These are phyloP conservation scores for Phaeoacremonium minimum DNA, from an alignment of 2,329 filamentous ascomycete genomes.

Conservation along the genomic window DNA sequence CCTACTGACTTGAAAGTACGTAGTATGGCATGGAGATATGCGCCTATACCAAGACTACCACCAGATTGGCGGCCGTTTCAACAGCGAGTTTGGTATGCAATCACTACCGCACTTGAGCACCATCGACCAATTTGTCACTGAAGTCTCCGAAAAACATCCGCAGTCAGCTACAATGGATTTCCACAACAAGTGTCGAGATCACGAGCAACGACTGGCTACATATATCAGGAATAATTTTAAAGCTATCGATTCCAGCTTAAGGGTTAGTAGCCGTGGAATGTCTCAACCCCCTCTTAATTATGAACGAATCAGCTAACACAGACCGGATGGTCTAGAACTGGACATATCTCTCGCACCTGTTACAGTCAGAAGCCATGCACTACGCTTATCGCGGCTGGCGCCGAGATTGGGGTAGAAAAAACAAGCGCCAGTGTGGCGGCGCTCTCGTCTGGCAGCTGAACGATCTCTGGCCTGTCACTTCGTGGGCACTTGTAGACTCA, in stretches of 20 bases:
- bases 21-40: conserved; percentile 74
- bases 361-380: conserved; percentile 48
- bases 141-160: conserved; percentile 48
- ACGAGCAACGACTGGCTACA: conserved; percentile 65
- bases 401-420: conserved; percentile 61
- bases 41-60: conserved; percentile 72
- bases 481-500: conserved; percentile 53
- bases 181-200: conserved; percentile 75
- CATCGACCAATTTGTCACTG: conserved; percentile 59
- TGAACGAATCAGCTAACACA: too few species aligned
- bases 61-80: conserved; percentile 66
- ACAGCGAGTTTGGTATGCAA: conserved; percentile 79
- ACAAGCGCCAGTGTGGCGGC: conserved; percentile 41
- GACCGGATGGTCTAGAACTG: conserved; percentile 41
- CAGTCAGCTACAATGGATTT: conserved; percentile 73
- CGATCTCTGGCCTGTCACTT: conserved; percentile 57
- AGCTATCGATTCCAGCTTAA: too few species aligned
- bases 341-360: conserved; percentile 49
- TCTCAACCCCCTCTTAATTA: too few species aligned
- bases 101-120: conserved; percentile 72
- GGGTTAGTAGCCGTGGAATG: too few species aligned
- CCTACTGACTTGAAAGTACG: too few species aligned
- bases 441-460: conserved; percentile 59
- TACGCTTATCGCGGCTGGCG: conserved; percentile 50
- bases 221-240: conserved; percentile 76